Evolutionary conservation across 345 rosid genomes (phyloP).

Genomic region (thale cress (Arabidopsis thaliana)): TAIR10.1 NC_003070.9:8402501-8403000

Average conservation of each 20-base stretch:
- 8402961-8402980: slow-evolving; percentile 62
- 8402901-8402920: slow-evolving; percentile 64
- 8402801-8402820: slow-evolving; percentile 69
- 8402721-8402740: slow-evolving; percentile 55
- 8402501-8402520: slow-evolving; percentile 76
- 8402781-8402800: slow-evolving; percentile 49
- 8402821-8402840: slow-evolving; percentile 71
- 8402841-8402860: slow-evolving; percentile 66
- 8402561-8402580: slow-evolving; percentile 85
- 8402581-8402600: slow-evolving; percentile 61
- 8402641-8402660: slow-evolving; percentile 68
- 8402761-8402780: slow-evolving; percentile 51
- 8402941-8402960: slow-evolving; percentile 60
- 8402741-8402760: slow-evolving; percentile 64
- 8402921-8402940: slow-evolving; percentile 54
- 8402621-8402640: slow-evolving; percentile 67
- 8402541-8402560: slow-evolving; percentile 72
- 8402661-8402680: slow-evolving; percentile 58
- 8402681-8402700: slow-evolving; percentile 66
- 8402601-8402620: slow-evolving; percentile 51
- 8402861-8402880: slow-evolving; percentile 61
- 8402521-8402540: slow-evolving; percentile 55
- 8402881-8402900: slow-evolving; percentile 62
- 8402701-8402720: slow-evolving; percentile 52
- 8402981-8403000: slow-evolving; percentile 56